A percentile compares a stretch with the other conserved stretches of the same genome.
These are phyloP conservation scores for Ophiocordyceps polyrhachis-furcata DNA, from an alignment of 2,329 filamentous ascomycete species.

Conservation along the genomic window DNA sequence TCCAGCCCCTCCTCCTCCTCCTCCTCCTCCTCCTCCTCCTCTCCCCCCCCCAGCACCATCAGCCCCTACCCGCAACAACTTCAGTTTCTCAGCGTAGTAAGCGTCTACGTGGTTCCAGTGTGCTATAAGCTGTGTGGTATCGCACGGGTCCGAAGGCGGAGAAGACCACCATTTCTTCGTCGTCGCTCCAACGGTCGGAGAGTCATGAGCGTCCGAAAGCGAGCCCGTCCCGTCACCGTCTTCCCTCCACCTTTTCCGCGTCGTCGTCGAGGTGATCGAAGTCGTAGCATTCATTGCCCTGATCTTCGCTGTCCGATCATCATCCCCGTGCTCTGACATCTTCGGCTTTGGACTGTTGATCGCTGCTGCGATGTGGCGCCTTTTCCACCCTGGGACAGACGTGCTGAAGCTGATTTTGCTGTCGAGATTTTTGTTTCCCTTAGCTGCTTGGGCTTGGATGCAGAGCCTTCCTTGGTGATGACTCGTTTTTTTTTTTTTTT, in stretches of 20 bases:
- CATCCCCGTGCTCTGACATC: too few species aligned
- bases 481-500: too few species aligned
- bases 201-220: background rate
- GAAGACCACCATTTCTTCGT: background rate
- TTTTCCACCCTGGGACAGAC: background rate
- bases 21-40: too few species aligned
- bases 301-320: too few species aligned
- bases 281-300: too few species aligned
- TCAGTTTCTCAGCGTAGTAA: conserved; percentile 25
- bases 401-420: too few species aligned
- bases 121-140: conserved; percentile 29
- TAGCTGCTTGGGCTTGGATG: background rate
- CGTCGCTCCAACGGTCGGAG: background rate
- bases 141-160: conserved; percentile 22
- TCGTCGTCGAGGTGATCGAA: too few species aligned
- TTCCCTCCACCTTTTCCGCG: too few species aligned
- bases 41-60: too few species aligned
- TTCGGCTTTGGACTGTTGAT: background rate
- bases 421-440: too few species aligned
- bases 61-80: conserved; percentile 12
- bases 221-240: background rate
- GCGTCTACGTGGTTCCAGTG: conserved; percentile 21
- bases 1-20: too few species aligned
- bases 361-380: background rate
- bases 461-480: too few species aligned